Base-by-base conservation (phyloP, 495 filamentous ascomycete genomes). In the Tuber microsphaerosporum region DNA sequence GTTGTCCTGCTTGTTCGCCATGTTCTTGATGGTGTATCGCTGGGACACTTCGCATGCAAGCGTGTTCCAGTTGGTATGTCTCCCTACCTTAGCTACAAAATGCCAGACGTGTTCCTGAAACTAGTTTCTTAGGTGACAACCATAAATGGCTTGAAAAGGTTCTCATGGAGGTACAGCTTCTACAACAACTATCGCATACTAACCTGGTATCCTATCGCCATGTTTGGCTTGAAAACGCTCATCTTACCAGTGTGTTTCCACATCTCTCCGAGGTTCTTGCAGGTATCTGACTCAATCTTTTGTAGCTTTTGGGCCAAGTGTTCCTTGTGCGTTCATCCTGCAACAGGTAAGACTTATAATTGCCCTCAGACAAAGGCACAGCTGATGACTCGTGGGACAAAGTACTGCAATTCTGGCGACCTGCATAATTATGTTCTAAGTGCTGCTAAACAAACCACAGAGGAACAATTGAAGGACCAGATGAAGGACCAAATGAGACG, bases 141-240 rank as follows among this genome's bases (percentile, higher is more conserved):
- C 95, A 97, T 80, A 90, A 92, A 74, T 99, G 95, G 95, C 85
- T 99, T 26, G 92, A 96, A 82, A 98, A 97, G 79, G 92, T 98
- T 8, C 86, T 99, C 71, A 88, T 92, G 43, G 95, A 99, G 84
- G 96, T 98, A 3, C 93, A 94, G 83, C 87, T 97, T 31, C 88
- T 99, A 37, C 94, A 97, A 80, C 91, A 92, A 75, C 88, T 99
- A 6, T 93, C 93, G 0, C 94, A 99, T 83, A 91, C 93, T 77
- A 98, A 99, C 82, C 85, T 99, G n/a, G 96, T 99, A 1, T 95
- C 93, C 0, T 99, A 99, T 83, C 91, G 94, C 10, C 94, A 97
- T 84, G 94, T 97, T 44, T 99, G 95, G 95, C 88, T 99, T 31
- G 94, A 99, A 83, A 90, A 97, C 83, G 89, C 92, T 71, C 89